Base-by-base conservation (phyloP, 78 protist genomes). In the Diacronema lutheri region DNA sequence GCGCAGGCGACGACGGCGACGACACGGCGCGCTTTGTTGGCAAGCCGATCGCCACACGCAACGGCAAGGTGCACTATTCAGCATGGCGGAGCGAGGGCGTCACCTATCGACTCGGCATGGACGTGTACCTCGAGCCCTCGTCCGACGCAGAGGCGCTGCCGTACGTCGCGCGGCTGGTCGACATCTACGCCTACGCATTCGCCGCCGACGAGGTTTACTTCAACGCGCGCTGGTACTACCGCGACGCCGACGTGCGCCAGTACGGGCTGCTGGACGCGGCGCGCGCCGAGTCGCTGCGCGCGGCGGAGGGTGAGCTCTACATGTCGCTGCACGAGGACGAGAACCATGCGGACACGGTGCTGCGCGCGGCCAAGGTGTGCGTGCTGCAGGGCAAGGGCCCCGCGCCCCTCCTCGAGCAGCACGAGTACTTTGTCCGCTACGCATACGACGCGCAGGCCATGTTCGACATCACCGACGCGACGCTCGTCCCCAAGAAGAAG, bases 171-270 rank as follows among this genome's bases (percentile, higher is more conserved):
- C 79, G 79, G 26, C 35, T 71, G 35, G 58, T 38, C n/a, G 58
- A 71, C 58, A 41, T 71, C 58, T 71, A 38, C 79, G 57, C 25
- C 38, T 71, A 71, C 79, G 0, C 57, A 14, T 71, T 71, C 21
- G 79, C 79, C 14, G n/a, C 79, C 14, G 0, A 7, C 19, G 79
- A 71, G 79, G 79, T 71, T 26, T 71, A 71, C 58, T 71, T 71
- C 79, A 38, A 23, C 79, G 79, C 79, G 33, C 50, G 57, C 58
- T 71, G 79, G 79, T 71, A 71, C 57, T 71, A 71, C 79, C 46
- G 79, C 38, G 57, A 1, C 23, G 58, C 0, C 35, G 79, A 71
- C 57, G 12, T 7, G 14, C n/a, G 6, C 58, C 35, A 41, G 33
- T 71, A 71, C 79, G 79, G 55, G 9, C 1, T 3, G 55, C 19